These are phyloP conservation scores for Paramecium tetraurelia DNA, from an alignment of 73 alveolate species.

Conservation along the genomic window DNA sequence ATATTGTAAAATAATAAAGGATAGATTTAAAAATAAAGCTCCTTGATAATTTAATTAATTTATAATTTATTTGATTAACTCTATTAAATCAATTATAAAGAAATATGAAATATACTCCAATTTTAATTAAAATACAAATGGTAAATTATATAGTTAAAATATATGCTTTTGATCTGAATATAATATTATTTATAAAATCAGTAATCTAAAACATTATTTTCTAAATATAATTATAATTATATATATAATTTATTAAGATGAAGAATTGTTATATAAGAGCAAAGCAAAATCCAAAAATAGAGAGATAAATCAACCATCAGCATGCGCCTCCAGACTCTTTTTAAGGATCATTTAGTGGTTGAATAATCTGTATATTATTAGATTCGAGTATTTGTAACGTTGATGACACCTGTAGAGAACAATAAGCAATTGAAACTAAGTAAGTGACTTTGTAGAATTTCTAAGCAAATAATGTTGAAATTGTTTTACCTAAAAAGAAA, in stretches of 20 bases:
- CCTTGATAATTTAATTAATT: not conserved
- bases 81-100: not conserved
- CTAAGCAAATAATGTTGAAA: not conserved
- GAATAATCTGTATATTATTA: not conserved
- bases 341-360: constrained; percentile 8
- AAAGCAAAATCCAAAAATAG: not conserved
- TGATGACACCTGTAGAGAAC: constrained; percentile 9
- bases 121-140: not conserved
- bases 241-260: not conserved
- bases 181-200: not conserved
- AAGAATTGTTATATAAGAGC: not conserved
- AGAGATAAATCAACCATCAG: not conserved
- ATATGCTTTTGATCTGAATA: not conserved
- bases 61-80: not conserved
- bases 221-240: not conserved
- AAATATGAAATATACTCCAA: too few relatives aligned
- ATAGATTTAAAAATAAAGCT: not conserved
- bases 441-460: not conserved
- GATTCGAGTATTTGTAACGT: constrained; percentile 28
- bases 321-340: constrained; percentile 51
- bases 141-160: not conserved
- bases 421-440: not conserved
- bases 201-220: not conserved
- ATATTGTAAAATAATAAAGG: not conserved
- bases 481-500: not conserved